Conservation (phyloP, 441 rosid genomes). For the Iberis amara region DNA sequence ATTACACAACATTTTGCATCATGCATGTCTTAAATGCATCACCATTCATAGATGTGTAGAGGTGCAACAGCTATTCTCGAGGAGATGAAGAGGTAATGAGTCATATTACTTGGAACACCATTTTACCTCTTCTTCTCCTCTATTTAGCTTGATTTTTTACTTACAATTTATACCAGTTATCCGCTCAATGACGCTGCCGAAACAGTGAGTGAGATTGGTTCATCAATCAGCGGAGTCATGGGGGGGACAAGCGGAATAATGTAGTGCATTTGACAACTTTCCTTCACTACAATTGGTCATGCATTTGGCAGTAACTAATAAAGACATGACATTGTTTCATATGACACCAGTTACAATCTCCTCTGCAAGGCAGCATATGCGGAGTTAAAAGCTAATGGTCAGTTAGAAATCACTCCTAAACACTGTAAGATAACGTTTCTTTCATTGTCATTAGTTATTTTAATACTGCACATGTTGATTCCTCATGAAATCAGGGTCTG, state of each 20-base stretch:
- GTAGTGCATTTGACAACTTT: constrained; percentile 34
- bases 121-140: not conserved
- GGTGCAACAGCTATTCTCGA: constrained; percentile 83
- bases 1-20: no score
- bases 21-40: no score
- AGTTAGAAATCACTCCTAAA: constrained; percentile 52
- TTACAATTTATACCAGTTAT: constrained; percentile 39
- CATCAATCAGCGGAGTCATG: constrained; percentile 79
- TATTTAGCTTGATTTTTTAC: no score
- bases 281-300: constrained; percentile 3
- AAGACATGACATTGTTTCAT: constrained; percentile 10
- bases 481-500: constrained; percentile 55
- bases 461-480: not conserved
- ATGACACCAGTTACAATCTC: constrained; percentile 56
- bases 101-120: constrained; percentile 8
- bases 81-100: constrained; percentile 79
- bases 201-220: constrained; percentile 84
- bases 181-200: constrained; percentile 89
- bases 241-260: constrained; percentile 97
- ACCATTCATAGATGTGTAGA: constrained; percentile 57
- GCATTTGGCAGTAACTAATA: constrained; percentile 11
- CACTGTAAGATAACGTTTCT: constrained; percentile 50
- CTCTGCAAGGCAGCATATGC: constrained; percentile 89
- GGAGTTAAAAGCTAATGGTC: constrained; percentile 50
- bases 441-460: no score